A percentile compares a stretch with the other conserved stretches of the same genome.
These are phyloP conservation scores for Fusarium sp. DNA, from an alignment of 2,329 filamentous ascomycete species.

Conservation along the genomic window DNA sequence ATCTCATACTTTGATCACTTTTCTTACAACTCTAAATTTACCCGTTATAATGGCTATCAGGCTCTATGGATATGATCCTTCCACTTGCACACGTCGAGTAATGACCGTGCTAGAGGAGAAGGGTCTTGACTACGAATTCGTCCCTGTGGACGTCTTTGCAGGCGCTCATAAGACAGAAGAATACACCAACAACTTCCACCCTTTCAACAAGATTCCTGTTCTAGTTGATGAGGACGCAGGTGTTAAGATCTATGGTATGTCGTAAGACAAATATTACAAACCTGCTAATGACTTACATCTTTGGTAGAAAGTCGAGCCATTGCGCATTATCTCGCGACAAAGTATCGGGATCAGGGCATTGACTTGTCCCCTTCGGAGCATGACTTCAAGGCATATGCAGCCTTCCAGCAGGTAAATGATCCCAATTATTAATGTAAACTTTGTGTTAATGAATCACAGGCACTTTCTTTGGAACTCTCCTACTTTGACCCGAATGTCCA, in stretches of 20 bases:
- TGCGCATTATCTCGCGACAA: background rate
- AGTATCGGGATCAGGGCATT: background rate
- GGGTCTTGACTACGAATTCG: background rate
- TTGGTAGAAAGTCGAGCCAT: background rate
- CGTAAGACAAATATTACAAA: accelerated
- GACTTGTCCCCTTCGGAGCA: background rate
- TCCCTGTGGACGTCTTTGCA: background rate
- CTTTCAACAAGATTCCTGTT: background rate
- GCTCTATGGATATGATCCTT: background rate
- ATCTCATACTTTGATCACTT: too few relatives aligned
- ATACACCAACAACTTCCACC: background rate
- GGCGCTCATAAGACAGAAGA: background rate
- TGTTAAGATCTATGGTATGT: background rate
- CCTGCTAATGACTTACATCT: background rate
- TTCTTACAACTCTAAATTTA: background rate
- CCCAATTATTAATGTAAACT: too few relatives aligned
- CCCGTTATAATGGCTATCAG: background rate
- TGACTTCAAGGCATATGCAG: background rate
- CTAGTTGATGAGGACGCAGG: background rate
- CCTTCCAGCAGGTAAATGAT: background rate
- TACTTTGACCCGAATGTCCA: background rate
- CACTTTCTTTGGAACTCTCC: background rate
- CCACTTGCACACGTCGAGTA: background rate
- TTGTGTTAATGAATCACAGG: background rate
- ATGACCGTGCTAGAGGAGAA: background rate